Percentiles rank a stretch among this genome's conserved stretches.
Evolutionary conservation across 257 asterid genomes (phyloP).

Genomic region (Solanum medicagineum): DNA sequence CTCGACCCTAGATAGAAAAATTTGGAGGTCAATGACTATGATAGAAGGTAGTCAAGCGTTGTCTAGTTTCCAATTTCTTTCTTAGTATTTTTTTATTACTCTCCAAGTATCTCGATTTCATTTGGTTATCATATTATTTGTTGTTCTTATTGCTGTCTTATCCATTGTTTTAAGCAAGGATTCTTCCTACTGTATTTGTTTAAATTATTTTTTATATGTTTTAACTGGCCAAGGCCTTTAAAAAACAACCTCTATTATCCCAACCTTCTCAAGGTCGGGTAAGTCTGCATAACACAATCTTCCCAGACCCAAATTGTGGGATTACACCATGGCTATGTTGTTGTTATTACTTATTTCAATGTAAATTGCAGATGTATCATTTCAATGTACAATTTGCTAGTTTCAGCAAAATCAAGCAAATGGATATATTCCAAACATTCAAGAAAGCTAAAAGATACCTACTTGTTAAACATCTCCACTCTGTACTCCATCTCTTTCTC

Average conservation of each 20-base stretch:
- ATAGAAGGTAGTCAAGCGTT: not conserved
- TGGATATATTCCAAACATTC: not conserved
- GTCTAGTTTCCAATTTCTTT: not conserved
- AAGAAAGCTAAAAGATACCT: not conserved
- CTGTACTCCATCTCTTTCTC: slow-evolving; percentile 81
- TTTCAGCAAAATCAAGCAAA: not conserved
- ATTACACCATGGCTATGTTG: not conserved
- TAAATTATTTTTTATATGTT: not conserved
- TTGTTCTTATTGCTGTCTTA: not conserved
- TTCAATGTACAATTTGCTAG: not conserved
- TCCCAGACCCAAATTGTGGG: not conserved
- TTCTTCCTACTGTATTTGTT: not conserved
- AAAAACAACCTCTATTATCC: not conserved
- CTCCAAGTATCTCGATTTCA: not conserved
- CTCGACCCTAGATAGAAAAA: not conserved
- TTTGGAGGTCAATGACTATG: not conserved
- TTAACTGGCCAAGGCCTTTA: not conserved
- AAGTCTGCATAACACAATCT: not conserved
- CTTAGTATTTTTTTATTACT: not conserved
- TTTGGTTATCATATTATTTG: not conserved
- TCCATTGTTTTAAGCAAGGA: not conserved
- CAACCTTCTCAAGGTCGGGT: not conserved
- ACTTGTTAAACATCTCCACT: slow-evolving; percentile 75
- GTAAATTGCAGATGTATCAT: not conserved
- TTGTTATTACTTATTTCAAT: not conserved